Conservation (phyloP, 192 early-diverging fungal species). For the Oehlia diaphana region DNA sequence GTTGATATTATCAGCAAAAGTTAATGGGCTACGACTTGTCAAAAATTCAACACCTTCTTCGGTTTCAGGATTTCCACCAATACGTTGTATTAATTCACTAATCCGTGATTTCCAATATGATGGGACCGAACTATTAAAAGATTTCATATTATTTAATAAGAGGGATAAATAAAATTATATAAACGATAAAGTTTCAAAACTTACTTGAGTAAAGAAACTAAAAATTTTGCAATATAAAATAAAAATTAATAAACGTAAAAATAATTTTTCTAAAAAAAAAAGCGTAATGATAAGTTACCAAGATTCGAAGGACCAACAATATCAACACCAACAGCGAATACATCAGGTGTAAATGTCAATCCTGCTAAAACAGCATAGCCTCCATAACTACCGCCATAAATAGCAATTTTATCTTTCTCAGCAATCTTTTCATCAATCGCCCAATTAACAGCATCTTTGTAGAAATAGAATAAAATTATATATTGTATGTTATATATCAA, state of each 20-base stretch:
- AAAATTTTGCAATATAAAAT: too few relatives aligned
- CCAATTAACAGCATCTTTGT: constrained; percentile 37
- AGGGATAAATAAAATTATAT: too few relatives aligned
- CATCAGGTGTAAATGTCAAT: constrained; percentile 44
- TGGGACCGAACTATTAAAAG: too few relatives aligned
- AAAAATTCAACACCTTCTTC: constrained; percentile 40
- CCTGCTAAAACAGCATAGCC: constrained; percentile 44
- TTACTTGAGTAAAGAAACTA: too few relatives aligned
- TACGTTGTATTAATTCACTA: constrained; percentile 26
- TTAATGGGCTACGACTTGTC: constrained; percentile 31
- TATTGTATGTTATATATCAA: too few relatives aligned
- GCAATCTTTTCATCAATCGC: constrained; percentile 36
- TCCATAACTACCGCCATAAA: constrained; percentile 42
- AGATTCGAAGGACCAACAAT: constrained; percentile 44
- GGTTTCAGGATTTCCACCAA: constrained; percentile 35
- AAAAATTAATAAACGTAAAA: too few relatives aligned
- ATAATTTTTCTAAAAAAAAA: too few relatives aligned
- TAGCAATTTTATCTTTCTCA: constrained; percentile 40
- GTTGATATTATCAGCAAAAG: constrained; percentile 39
- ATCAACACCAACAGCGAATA: constrained; percentile 43
- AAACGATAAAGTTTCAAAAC: too few relatives aligned
- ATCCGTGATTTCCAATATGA: constrained; percentile 32
- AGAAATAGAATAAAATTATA: neutral
- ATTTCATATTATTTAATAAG: too few relatives aligned
- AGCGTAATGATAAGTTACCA: constrained; percentile 31